A percentile compares a stretch with the other conserved stretches of the same genome.
Evolutionary conservation across 768 basidiomycete species (phyloP).

Genomic region (Lactarius hatsudake): DNA sequence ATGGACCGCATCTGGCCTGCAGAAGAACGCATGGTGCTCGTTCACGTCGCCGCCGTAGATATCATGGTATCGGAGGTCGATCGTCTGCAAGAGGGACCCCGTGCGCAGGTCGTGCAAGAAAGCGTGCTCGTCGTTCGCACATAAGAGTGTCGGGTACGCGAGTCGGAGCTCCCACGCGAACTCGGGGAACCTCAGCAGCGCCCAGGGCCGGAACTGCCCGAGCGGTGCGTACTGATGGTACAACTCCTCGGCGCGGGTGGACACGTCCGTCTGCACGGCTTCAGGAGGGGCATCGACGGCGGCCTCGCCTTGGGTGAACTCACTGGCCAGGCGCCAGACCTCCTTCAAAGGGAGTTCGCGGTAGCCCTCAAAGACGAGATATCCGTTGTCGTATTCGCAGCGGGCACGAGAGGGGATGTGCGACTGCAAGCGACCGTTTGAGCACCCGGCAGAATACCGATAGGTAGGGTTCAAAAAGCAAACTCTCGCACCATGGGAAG

Average conservation of each 20-base stretch:
- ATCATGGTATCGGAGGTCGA: slow-evolving; percentile 39
- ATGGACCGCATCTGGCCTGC: slow-evolving; percentile 46
- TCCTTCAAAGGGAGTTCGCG: slow-evolving; percentile 53
- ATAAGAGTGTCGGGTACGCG: slow-evolving; percentile 62
- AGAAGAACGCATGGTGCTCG: slow-evolving; percentile 56
- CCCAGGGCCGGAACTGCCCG: slow-evolving; percentile 65
- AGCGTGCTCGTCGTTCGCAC: slow-evolving; percentile 43
- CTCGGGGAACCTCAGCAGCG: slow-evolving; percentile 49
- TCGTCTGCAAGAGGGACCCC: slow-evolving; percentile 46
- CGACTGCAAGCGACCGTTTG: slow-evolving; percentile 34
- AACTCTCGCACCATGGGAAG: slow-evolving; percentile 47
- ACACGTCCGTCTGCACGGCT: slow-evolving; percentile 33
- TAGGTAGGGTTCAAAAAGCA: not conserved
- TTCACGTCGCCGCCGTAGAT: slow-evolving; percentile 63
- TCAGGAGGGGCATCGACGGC: slow-evolving; percentile 3
- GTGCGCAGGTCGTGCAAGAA: slow-evolving; percentile 64
- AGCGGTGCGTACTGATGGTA: slow-evolving; percentile 27
- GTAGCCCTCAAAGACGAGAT: slow-evolving; percentile 57
- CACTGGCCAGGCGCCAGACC: slow-evolving; percentile 57
- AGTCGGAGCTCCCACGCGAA: slow-evolving; percentile 55
- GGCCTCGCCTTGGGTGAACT: slow-evolving; percentile 23
- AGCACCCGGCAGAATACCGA: not conserved
- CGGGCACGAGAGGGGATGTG: slow-evolving; percentile 61
- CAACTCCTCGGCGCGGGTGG: slow-evolving; percentile 27
- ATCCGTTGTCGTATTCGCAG: slow-evolving; percentile 71